Evolutionary conservation across 2,329 filamentous ascomycete species (phyloP), one percentile per base, ranked within the genome.

Genomic region (Mycosphaerella sp.): DNA sequence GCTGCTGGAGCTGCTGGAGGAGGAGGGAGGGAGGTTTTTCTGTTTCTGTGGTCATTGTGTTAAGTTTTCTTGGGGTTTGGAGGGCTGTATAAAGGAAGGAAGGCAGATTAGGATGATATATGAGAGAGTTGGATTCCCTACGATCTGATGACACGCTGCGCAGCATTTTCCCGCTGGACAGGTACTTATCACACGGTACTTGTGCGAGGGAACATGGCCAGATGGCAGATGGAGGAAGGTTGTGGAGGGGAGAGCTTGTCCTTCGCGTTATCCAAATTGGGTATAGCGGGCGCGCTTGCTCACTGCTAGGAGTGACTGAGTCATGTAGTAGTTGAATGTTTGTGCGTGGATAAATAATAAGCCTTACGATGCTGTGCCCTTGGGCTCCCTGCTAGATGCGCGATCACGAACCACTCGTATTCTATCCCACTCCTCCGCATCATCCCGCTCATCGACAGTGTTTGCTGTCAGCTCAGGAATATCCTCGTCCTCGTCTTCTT

Each of bases 401-500:
- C 6, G 8, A n/a, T 42, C 45, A 25, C 21, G 21, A 10, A 25
- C 28, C 8, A 14, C 46, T 34, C 56, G 49, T 25, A 70, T 68
- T 7, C 64, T 53, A 21, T 62, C 57, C 72, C 72, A 73, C 60
- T 74, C 70, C 52, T 72, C 69, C 21, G 60, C 53, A 53, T 73
- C 71, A 6, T 61, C 62, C 1, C 55, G 55, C 28, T 67, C 68
- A 50, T 74, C 71, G 8, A 58, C 63, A 39, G 65, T 67, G 49
- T 72, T 66, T 1, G 71, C 72, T 17, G 68, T 71, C n/a, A 73
- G 40, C 59, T 74, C 72, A 0, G 70, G 68, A 5, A 52, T 56
- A 44, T 74, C 72, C 27, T 76, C 75, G 39, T 87, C 85, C 60
- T 88, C 87, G n/a, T 85, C 71, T 70, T 95, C 89, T 62, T 87